A percentile compares a stretch with the other conserved stretches of the same genome.
Evolutionary conservation across 805 yeast genomes (phyloP).

Genomic region (Lipomyces yamanashiensis): DNA sequence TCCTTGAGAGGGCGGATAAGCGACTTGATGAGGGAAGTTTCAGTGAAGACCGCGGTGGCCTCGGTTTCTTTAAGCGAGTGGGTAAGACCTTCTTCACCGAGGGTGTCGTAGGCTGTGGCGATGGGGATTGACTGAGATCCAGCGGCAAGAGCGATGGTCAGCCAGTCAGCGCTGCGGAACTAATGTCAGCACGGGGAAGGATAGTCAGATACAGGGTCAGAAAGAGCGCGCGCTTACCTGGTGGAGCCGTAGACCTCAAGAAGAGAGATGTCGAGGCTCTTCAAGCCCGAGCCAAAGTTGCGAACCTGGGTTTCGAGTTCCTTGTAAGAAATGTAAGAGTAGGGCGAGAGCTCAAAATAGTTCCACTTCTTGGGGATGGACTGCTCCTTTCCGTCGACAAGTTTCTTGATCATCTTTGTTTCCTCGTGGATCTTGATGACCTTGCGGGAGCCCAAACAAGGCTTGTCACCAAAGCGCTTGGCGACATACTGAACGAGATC

Average conservation of each 20-base stretch:
- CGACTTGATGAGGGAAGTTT: constrained; percentile 68
- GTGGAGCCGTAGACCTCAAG: constrained; percentile 89
- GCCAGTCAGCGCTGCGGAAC: constrained; percentile 29
- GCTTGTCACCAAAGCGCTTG: constrained; percentile 56
- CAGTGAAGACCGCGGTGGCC: constrained; percentile 80
- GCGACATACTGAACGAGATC: constrained; percentile 71
- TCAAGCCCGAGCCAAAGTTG: constrained; percentile 74
- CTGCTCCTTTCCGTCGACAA: constrained; percentile 73
- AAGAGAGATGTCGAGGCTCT: constrained; percentile 68
- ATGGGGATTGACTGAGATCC: constrained; percentile 79
- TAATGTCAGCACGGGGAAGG: constrained; percentile 4
- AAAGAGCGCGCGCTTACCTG: constrained; percentile 12
- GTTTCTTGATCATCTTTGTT: constrained; percentile 70
- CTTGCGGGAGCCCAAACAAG: constrained; percentile 79
- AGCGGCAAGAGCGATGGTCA: constrained; percentile 49
- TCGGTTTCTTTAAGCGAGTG: constrained; percentile 85
- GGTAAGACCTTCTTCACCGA: constrained; percentile 77
- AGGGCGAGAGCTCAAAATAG: constrained; percentile 77
- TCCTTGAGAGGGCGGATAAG: constrained; percentile 73
- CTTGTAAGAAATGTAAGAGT: constrained; percentile 65
- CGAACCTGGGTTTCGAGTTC: constrained; percentile 58
- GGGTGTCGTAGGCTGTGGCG: constrained; percentile 95
- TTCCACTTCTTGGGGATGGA: constrained; percentile 85
- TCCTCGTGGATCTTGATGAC: constrained; percentile 75
- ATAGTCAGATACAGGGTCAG: background rate